Base-by-base conservation (phyloP, 2,329 filamentous ascomycete species). In the Colletotrichum euphorbiae region DNA sequence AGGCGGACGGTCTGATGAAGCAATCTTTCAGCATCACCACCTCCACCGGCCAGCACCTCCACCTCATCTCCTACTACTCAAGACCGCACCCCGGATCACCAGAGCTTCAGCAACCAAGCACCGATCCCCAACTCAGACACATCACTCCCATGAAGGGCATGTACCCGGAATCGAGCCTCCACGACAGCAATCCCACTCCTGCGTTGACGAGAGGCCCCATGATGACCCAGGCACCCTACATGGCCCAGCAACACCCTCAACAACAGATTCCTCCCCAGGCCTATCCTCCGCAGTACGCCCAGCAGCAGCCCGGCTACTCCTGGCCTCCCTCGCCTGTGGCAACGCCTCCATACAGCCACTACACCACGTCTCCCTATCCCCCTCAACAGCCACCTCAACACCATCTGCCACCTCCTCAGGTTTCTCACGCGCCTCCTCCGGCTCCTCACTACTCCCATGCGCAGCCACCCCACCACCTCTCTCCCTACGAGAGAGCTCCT, bases 21-120 rank as follows among this genome's bases (percentile, higher is more conserved):
- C 96, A 99, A 81, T 98, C 96, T 0, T 99, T 98, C 85, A 98
- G 95, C 82, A 98, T 99, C 81, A 98, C 94, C 21, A 98, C 96
- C 1, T 93, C 92, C 1, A 90, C 86, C 42, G 75, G 93, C 72
- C 94, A 98, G 75, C 96, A 98, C 77, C 89, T 99, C 2, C 96
- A 99, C 81, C 87, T 99, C 58, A 99, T 99, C 81, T 98, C 95
- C 74, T 99, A 99, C 82, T 98, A 94, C 80, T 92, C 94, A 3
- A 88, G 94, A 63, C 92, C 93, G 31, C 89, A 93, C 67, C 89
- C 92, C 3, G 88, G 89, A 38, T 86, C 90, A 31, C 87, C 89
- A 67, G 91, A 91, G 57, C 85, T 98, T 33, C 88, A 89, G 71
- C 92, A 96, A 75, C 96, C 96, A 0, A 92, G 92, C 52, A 90